Evolutionary conservation across 345 rosid species (phyloP), one percentile per base, ranked within the genome.

Genomic region (Excoecaria cochinchinensis): DNA sequence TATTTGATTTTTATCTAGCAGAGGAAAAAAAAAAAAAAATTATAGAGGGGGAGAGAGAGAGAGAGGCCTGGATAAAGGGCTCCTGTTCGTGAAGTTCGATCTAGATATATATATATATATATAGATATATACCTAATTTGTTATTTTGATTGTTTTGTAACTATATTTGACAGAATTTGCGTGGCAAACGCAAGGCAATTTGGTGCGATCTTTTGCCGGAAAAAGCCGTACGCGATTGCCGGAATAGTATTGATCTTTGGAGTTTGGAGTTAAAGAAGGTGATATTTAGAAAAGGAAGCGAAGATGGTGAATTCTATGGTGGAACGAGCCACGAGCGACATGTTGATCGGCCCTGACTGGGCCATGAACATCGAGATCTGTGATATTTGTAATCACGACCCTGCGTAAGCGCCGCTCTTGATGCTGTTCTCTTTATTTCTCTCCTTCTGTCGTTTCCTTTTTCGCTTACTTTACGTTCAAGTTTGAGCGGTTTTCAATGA

Each of bases 341-440:
- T 92, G 98, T 84, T 96, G 87, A 92, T 93, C 89, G 99, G 99
- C 9, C 98, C 99, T 9, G 99, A 96, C 84, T 96, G 99, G 99
- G 97, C 99, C 55, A 90, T 91, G 97, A 96, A 96, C 82, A 92
- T 96, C 77, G 99, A 96, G 99, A 96, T 96, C 97, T 96, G 98
- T 80, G 98, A 96, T 59, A 87, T 92, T 87, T 93, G 95, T 84
- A 96, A 92, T 82, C 93, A 81, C 77, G 97, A 96, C 84, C 99
- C 97, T 52, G 90, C 22, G 88, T 69, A 39, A 72, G 85, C 77
- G 36, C 74, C 40, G 21, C 69, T 62, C 83, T 77, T 63, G 71
- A 22, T 75, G 69, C 47, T 61, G 31, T 59, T 40, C n/a, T 60
- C 67, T 60, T 53, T 17, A 24, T 57, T 51, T 36, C 0, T 63